Conservation (phyloP, 768 basidiomycete genomes). For the Daedaleopsis sinensis region DNA sequence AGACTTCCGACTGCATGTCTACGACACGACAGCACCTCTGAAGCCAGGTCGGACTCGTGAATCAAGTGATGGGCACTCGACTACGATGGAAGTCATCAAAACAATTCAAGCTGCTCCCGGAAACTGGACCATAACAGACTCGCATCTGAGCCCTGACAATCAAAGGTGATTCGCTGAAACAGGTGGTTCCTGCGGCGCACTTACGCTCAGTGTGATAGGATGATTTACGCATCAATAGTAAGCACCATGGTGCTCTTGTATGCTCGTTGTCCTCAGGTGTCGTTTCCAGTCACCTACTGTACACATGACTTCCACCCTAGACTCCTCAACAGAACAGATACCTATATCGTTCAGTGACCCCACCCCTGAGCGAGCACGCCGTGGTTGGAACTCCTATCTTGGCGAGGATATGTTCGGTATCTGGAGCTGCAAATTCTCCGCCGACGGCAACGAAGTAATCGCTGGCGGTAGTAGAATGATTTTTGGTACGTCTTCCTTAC, state of each 20-base stretch:
- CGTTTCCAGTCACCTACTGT: slow-evolving; percentile 62
- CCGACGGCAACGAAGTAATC: slow-evolving; percentile 93
- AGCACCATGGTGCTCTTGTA: slow-evolving; percentile 22
- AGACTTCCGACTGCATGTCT: slow-evolving; percentile 92
- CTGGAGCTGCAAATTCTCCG: slow-evolving; percentile 95
- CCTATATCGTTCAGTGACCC: slow-evolving; percentile 54
- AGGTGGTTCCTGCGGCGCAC: too few relatives aligned
- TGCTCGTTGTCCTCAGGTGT: neutral
- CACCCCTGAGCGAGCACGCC: slow-evolving; percentile 14
- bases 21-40: slow-evolving; percentile 62
- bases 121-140: slow-evolving; percentile 95
- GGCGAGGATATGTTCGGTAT: slow-evolving; percentile 65
- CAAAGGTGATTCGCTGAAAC: slow-evolving; percentile 57
- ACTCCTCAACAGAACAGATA: slow-evolving; percentile 60
- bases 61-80: slow-evolving; percentile 45
- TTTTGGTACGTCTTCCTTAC: slow-evolving; percentile 51
- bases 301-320: slow-evolving; percentile 74
- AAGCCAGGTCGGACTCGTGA: slow-evolving; percentile 17
- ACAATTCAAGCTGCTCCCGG: slow-evolving; percentile 77
- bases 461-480: slow-evolving; percentile 88
- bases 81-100: slow-evolving; percentile 54
- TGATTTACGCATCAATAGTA: slow-evolving; percentile 93
- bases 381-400: slow-evolving; percentile 35
- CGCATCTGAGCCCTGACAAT: slow-evolving; percentile 87
- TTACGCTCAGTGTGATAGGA: slow-evolving; percentile 43